These are phyloP conservation scores for Jimgerdemannia lactiflua DNA, from an alignment of 192 early-diverging fungal genomes.

Conservation along the genomic window DNA sequence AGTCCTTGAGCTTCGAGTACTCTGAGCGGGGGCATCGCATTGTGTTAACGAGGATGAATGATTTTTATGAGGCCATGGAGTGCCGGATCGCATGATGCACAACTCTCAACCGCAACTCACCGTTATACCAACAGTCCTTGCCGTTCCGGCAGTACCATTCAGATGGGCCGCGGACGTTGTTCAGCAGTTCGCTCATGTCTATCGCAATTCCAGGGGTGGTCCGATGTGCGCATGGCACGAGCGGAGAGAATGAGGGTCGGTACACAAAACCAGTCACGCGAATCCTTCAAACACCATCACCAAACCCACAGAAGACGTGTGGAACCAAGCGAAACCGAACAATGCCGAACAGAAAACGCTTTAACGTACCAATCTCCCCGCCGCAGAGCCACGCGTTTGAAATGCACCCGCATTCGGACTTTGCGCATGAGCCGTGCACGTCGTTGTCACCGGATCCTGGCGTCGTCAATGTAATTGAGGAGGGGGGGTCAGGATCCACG, in stretches of 20 bases:
- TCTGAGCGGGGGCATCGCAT: slow-evolving; percentile 9
- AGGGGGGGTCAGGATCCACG: too few relatives aligned
- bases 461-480: not conserved
- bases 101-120: not conserved
- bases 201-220: not conserved
- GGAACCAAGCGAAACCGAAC: too few relatives aligned
- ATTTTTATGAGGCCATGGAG: too few relatives aligned
- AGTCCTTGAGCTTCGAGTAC: slow-evolving; percentile 29
- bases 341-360: not conserved
- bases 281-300: too few relatives aligned
- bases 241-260: too few relatives aligned
- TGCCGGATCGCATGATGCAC: not conserved
- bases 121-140: slow-evolving; percentile 35
- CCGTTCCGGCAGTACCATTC: slow-evolving; percentile 32
- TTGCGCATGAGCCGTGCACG: slow-evolving; percentile 48
- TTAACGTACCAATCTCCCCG: slow-evolving; percentile 45
- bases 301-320: too few relatives aligned
- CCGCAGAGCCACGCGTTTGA: slow-evolving; percentile 80
- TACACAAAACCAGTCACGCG: too few relatives aligned
- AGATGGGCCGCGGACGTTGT: slow-evolving; percentile 30
- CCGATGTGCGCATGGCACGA: not conserved
- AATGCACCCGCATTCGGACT: slow-evolving; percentile 75
- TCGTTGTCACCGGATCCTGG: slow-evolving; percentile 15
- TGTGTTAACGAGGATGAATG: too few relatives aligned
- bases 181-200: slow-evolving; percentile 34